A percentile compares a stretch with the other conserved stretches of the same genome.
These are phyloP conservation scores for Tillandsia fasciculata DNA, from an alignment of 176 grass and related monocot genomes.

Conservation along the genomic window DNA sequence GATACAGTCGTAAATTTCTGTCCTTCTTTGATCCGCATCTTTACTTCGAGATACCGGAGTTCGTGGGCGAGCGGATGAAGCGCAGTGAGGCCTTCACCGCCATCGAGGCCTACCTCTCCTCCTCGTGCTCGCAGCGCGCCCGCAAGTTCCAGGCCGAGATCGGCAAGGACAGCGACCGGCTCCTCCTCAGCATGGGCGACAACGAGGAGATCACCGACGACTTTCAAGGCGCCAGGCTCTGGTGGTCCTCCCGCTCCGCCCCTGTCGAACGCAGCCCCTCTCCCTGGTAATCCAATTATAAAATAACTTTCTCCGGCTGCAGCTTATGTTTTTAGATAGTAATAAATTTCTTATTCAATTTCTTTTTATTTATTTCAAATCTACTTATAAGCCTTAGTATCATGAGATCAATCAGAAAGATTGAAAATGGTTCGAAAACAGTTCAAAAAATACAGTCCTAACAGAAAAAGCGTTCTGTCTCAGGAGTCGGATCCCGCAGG, in stretches of 20 bases:
- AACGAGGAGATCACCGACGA: constrained; percentile 40
- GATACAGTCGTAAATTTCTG: neutral
- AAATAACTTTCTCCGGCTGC: too few species aligned
- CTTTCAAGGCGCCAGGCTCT: constrained; percentile 3
- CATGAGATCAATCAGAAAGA: too few species aligned
- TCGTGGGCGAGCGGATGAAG: constrained; percentile 20
- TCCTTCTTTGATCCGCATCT: constrained; percentile 20
- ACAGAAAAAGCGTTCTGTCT: too few species aligned
- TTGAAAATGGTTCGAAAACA: too few species aligned
- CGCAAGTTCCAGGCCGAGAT: constrained; percentile 7
- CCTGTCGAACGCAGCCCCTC: neutral
- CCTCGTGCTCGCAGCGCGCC: neutral
- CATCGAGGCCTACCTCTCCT: neutral
- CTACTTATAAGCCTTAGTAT: too few species aligned
- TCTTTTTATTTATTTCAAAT: too few species aligned
- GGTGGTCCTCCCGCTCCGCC: neutral
- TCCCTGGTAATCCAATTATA: neutral
- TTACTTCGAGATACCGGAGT: constrained; percentile 14
- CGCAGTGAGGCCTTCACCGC: constrained; percentile 11
- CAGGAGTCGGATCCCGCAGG: too few species aligned
- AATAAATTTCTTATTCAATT: too few species aligned
- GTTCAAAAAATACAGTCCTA: too few species aligned
- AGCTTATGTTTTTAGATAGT: too few species aligned
- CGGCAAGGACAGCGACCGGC: constrained; percentile 9
- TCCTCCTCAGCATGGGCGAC: constrained; percentile 29